These are phyloP conservation scores for Emergomyces pasteurianus DNA, from an alignment of 2,329 filamentous ascomycete genomes.

Conservation along the genomic window DNA sequence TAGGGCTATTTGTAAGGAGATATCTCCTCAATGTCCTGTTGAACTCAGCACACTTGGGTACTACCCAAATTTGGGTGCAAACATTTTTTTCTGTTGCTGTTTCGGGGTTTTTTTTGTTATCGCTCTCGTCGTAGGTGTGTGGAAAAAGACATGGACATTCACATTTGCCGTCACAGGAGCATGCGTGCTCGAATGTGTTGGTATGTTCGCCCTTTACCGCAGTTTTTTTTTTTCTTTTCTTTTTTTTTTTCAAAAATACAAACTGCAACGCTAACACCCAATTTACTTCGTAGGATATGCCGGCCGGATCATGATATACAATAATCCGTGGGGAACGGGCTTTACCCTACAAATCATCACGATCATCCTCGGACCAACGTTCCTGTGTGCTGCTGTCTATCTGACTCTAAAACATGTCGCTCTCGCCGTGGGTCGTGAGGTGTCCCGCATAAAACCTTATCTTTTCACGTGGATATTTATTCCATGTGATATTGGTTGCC, in stretches of 20 bases:
- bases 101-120: conserved; percentile 41
- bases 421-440: conserved; percentile 40
- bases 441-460: conserved; percentile 36
- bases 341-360: conserved; percentile 46
- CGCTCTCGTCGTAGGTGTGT: conserved; percentile 30
- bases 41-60: conserved; percentile 42
- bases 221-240: too few relatives aligned
- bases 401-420: conserved; percentile 47
- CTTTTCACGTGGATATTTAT: conserved; percentile 51
- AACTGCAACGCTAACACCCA: not conserved
- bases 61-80: conserved; percentile 39
- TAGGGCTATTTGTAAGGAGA: conserved; percentile 3
- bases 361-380: conserved; percentile 46
- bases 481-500: conserved; percentile 45
- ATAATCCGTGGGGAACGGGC: conserved; percentile 39
- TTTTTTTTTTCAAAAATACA: not conserved
- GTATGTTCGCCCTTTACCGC: not conserved
- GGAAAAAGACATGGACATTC: conserved; percentile 42
- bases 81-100: conserved; percentile 41
- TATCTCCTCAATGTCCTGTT: conserved; percentile 28
- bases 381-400: conserved; percentile 44
- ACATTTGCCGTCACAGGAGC: conserved; percentile 38
- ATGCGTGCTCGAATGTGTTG: conserved; percentile 32
- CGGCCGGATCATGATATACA: conserved; percentile 42
- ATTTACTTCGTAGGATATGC: conserved; percentile 39